Evolutionary conservation across 768 basidiomycete genomes (phyloP), one percentile per base, ranked within the genome.

Genomic region (Mrakia gelida): DNA sequence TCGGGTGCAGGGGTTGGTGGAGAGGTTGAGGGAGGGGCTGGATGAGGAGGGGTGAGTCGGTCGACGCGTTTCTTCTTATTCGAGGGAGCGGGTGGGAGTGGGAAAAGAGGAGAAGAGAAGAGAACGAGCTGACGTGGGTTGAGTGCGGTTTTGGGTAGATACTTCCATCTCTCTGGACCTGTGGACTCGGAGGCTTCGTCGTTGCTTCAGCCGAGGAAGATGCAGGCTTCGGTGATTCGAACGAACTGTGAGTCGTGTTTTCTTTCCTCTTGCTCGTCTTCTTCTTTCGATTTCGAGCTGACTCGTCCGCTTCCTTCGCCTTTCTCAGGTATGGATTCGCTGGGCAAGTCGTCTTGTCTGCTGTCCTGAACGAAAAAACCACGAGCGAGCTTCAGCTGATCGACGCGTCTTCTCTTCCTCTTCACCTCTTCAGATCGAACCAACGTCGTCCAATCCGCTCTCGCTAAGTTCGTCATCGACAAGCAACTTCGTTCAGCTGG

Each of bases 361-460:
- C 18, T 45, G 18, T n/a, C 4, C 9, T 67, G 3, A 13, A 45
- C 2, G 45, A 23, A 28, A 26, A 23, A 8, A 10, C 1, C 13
- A 16, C 62, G 11, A 75, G 30, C 61, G 23, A 5, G 41, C n/a
- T n/a, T n/a, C n/a, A 28, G 18, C 28, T 28, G 45, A 6, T 8
- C 28, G 38, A n/a, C 23, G 30, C 32, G 34, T 26, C 11, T 3
- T 34, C 32, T 52, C 41, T 75, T 23, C 26, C 49, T 52, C 8
- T 8, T n/a, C n/a, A n/a, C n/a, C 11, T 8, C 38, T 9, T 21
- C 98, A 78, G 97, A 99, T 83, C 89, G 97, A 71, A 99, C 97
- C 67, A 98, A 98, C 84, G 96, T 99, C 62, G 92, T 94, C 7
- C 97, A 99, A 84, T 91, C 93, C 26, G 89, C 95, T 18, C 84